Evolutionary conservation across 2,329 filamentous ascomycete species (phyloP).

Genomic region (Hypoxylon sp.): DNA sequence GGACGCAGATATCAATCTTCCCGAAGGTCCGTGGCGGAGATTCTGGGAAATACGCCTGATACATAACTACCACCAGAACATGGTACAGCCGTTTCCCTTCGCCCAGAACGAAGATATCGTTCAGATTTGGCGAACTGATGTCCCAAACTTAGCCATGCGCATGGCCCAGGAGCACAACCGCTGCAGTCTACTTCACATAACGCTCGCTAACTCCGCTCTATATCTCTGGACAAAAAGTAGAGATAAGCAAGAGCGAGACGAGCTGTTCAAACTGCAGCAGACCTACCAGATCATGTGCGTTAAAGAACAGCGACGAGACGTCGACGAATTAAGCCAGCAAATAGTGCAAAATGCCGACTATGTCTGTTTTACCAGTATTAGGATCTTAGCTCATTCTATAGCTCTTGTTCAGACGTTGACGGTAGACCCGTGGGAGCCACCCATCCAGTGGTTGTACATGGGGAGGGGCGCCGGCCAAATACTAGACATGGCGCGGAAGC

Average conservation of each 20-base stretch:
- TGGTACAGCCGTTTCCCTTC: conserved; percentile 48
- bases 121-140: conserved; percentile 52
- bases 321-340: conserved; percentile 48
- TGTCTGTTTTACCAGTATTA: conserved; percentile 53
- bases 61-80: conserved; percentile 52
- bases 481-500: conserved; percentile 48
- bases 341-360: conserved; percentile 50
- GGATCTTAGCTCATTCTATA: conserved; percentile 54
- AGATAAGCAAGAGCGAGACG: conserved; percentile 46
- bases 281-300: conserved; percentile 54
- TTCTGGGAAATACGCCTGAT: conserved; percentile 55
- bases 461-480: conserved; percentile 53
- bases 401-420: conserved; percentile 56
- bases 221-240: conserved; percentile 52
- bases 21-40: conserved; percentile 54
- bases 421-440: conserved; percentile 55
- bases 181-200: conserved; percentile 52
- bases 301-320: conserved; percentile 54
- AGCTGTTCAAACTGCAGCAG: conserved; percentile 53
- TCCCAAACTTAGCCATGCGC: conserved; percentile 52
- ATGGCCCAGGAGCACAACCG: conserved; percentile 50
- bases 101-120: conserved; percentile 38
- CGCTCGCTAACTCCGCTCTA: conserved; percentile 55
- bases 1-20: conserved; percentile 50
- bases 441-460: conserved; percentile 55